A percentile compares a stretch with the other conserved stretches of the same genome.
Evolutionary conservation across 495 filamentous ascomycete species (phyloP).

Genomic region (Daldinia vernicosa): DNA sequence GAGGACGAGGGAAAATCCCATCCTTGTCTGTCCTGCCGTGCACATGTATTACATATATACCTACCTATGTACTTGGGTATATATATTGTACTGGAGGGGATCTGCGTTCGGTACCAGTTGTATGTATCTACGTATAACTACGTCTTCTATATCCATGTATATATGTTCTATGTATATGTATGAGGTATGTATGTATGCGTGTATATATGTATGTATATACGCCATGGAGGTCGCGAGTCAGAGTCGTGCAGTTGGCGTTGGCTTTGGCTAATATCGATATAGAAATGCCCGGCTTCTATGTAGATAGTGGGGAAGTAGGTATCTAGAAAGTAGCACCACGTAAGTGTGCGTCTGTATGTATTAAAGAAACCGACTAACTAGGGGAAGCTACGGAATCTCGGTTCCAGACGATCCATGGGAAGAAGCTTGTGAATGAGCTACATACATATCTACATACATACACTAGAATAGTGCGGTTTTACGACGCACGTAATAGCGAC

Average conservation of each 20-base stretch:
- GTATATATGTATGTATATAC: background rate
- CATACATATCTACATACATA: conserved; percentile 2
- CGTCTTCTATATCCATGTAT: background rate
- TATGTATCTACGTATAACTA: background rate
- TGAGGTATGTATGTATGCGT: conserved; percentile 13
- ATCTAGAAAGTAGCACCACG: background rate
- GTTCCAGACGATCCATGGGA: conserved; percentile 20
- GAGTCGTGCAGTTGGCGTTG: conserved; percentile 16
- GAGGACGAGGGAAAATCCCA: background rate
- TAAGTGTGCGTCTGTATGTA: background rate
- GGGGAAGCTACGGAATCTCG: conserved; percentile 20
- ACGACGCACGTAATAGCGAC: background rate
- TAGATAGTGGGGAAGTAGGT: background rate
- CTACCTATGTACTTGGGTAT: too few species aligned
- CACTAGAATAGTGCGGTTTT: background rate
- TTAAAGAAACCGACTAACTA: background rate
- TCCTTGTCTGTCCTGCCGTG: conserved; percentile 7
- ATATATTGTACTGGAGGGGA: conserved; percentile 5
- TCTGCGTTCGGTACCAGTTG: background rate
- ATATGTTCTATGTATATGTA: background rate
- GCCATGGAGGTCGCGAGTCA: conserved; percentile 21
- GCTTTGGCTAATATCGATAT: conserved; percentile 5
- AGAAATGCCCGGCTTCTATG: conserved; percentile 1
- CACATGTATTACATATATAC: background rate
- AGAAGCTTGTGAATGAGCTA: conserved; percentile 14